phyloP scores from a whole-genome alignment of 495 filamentous ascomycete species.

The Schizothecium vesticola region DNA sequence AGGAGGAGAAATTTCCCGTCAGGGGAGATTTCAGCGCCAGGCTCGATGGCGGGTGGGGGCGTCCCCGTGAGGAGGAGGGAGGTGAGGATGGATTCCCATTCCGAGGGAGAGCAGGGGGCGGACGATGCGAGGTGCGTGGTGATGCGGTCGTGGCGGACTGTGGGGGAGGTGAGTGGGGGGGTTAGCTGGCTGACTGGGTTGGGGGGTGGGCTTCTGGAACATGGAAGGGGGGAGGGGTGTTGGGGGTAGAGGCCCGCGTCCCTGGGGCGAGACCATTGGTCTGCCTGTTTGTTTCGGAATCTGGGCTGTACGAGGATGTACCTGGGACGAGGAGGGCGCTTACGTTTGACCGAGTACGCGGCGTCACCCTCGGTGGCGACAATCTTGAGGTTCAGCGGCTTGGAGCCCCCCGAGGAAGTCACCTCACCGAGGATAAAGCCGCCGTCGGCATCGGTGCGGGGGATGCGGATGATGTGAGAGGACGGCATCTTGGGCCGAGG shows the following conservation, averaged over 20 bases:
- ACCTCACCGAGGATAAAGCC: constrained; percentile 57
- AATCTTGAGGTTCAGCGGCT: constrained; percentile 55
- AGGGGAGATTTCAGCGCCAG: constrained; percentile 33
- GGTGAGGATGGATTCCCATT: constrained; percentile 43
- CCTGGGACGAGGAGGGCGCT: constrained; percentile 16
- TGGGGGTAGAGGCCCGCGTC: neutral
- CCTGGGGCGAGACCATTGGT: neutral
- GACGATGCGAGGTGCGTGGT: constrained; percentile 21
- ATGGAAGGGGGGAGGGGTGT: neutral
- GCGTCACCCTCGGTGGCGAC: constrained; percentile 62
- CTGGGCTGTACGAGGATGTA: neutral
- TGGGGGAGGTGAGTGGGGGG: neutral
- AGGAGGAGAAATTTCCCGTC: constrained; percentile 33
- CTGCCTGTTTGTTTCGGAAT: neutral
- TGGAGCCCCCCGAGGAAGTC: constrained; percentile 34
- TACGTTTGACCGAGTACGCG: constrained; percentile 55
- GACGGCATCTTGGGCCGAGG: constrained; percentile 1
- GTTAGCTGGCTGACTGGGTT: neutral
- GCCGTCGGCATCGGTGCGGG: constrained; percentile 46
- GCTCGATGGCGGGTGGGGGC: constrained; percentile 35
- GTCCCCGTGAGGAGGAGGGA: constrained; percentile 27
- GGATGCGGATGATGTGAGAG: constrained; percentile 47
- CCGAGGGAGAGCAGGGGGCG: constrained; percentile 34
- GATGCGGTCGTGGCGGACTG: constrained; percentile 33
- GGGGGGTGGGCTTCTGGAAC: neutral